phyloP scores from a whole-genome alignment of 73 alveolate genomes.

The Uronychia setigera region DNA sequence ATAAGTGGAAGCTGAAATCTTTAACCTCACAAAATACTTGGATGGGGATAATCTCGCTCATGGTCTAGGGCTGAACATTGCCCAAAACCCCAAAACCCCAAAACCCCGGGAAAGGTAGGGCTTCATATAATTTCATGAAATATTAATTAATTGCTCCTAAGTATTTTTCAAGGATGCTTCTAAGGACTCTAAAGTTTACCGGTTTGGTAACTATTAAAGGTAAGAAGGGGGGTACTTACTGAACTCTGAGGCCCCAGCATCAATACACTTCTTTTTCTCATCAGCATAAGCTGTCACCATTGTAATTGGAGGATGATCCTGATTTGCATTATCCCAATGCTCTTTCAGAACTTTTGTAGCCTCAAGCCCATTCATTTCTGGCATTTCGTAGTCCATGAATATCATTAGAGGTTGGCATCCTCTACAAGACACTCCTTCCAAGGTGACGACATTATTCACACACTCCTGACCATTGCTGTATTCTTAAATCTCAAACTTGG shows the following conservation, averaged over 20 bases:
- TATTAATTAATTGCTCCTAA: no score
- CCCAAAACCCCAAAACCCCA: not conserved
- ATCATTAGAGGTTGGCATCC: not conserved
- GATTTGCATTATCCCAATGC: not conserved
- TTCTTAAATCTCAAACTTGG: not conserved
- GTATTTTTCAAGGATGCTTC: no score
- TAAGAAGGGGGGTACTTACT: no score
- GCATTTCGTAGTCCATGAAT: not conserved
- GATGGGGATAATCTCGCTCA: not conserved
- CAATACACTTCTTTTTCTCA: no score
- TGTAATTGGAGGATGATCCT: not conserved
- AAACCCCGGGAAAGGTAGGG: no score
- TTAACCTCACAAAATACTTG: not conserved
- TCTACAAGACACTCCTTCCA: not conserved
- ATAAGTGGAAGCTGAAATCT: not conserved
- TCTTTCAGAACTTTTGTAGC: not conserved
- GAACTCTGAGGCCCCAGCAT: no score
- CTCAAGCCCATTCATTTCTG: not conserved
- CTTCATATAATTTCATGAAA: no score
- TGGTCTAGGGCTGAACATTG: not conserved
- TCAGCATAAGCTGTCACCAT: no score
- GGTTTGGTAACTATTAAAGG: no score
- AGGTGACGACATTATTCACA: not conserved
- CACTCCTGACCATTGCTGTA: not conserved
- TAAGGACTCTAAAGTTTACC: no score